Conservation (phyloP, 225 moss, liverwort and hornwort genomes). For the Bryoerythrophyllum caledonicum region DNA sequence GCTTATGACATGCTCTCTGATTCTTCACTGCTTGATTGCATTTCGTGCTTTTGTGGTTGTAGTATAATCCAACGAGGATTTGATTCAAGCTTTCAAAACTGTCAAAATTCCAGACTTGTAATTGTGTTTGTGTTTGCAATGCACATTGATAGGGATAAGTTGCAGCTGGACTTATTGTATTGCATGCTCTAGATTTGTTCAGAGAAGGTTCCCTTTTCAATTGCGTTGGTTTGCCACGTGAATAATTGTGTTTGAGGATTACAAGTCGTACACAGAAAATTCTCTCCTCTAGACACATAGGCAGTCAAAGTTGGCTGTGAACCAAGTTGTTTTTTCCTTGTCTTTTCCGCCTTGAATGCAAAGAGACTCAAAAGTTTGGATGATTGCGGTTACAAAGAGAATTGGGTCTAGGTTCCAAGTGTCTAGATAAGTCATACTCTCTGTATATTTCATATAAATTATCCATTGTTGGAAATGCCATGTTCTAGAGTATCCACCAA, state of each 20-base stretch:
- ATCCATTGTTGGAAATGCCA: background rate
- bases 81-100: background rate
- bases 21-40: too few species aligned
- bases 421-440: background rate
- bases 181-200: background rate
- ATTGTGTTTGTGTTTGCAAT: background rate
- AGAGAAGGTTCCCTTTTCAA: background rate
- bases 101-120: too few species aligned
- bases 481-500: background rate
- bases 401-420: background rate
- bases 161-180: background rate
- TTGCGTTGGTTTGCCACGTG: too few species aligned
- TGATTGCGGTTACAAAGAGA: too few species aligned
- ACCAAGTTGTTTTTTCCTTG: background rate
- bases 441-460: background rate
- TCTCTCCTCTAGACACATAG: background rate
- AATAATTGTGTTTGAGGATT: too few species aligned
- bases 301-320: background rate
- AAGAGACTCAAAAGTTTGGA: background rate
- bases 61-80: background rate
- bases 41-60: too few species aligned
- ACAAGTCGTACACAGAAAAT: background rate
- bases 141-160: background rate
- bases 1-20: too few species aligned
- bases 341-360: too few species aligned